Base-by-base conservation (phyloP, 169 alveolate species). In the Plasmodium berghei region DNA sequence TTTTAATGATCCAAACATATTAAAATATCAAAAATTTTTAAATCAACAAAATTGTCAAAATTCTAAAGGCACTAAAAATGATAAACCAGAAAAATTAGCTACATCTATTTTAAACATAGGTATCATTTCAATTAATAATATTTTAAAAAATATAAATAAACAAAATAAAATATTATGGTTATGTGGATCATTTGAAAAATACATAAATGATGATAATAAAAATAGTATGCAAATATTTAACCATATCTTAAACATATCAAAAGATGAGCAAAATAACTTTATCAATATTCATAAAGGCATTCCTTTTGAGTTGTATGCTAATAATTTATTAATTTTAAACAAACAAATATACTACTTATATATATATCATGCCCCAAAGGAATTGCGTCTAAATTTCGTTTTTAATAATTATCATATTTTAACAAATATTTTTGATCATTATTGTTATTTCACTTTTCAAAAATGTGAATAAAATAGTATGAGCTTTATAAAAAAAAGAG, bases 151-250 rank as follows among this genome's bases (percentile, higher is more conserved):
- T 55, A 18, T 83, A 61, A 71, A 61, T 9, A 20, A 62, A 40
- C 24, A 56, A 66, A 46, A 83, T 52, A 83, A 83, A 67, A 28
- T 83, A 55, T 26, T 83, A 5, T 83, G 90, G 90, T 54, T 83
- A 61, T 83, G 90, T 67, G 90, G 90, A 9, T 28, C 85, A 0
- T 58, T 83, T 20, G 90, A 83, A 72, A 83, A 72, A 59, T 5
- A 83, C 20, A 45, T 72, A 83, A 26, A 28, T 40, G 24, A 67
- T 20, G 72, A 26, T 26, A 42, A 16, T 49, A 6, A 28, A 56
- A 83, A 16, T 64, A 83, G 90, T 18, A 9, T 83, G 59, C 3
- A 83, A 18, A 16, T 83, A 18, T 16, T 83, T 61, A 45, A 83
- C 16, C 61, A 10, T 42, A 1, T 77, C 26, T 59, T 49, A 42